phyloP scores from a whole-genome alignment of 2,329 filamentous ascomycete species.

The Claviceps pusilla region DNA sequence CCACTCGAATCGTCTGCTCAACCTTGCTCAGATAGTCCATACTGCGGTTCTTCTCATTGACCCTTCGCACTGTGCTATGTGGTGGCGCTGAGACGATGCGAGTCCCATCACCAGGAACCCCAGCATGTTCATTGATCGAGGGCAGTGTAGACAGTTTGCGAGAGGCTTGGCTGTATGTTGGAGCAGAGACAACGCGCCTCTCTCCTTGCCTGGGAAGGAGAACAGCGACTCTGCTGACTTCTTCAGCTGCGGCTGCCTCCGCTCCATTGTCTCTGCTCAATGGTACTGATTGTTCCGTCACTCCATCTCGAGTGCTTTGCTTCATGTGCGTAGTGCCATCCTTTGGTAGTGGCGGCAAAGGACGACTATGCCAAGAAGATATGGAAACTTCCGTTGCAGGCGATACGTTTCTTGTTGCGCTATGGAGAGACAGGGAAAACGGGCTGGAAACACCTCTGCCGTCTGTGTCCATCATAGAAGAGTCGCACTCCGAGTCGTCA shows the following conservation, averaged over 20 bases:
- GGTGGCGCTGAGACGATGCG: slow-evolving; percentile 34
- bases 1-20: slow-evolving; percentile 39
- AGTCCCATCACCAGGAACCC: slow-evolving; percentile 19
- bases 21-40: slow-evolving; percentile 31
- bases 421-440: slow-evolving; percentile 27
- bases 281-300: slow-evolving; percentile 12
- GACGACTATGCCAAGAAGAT: slow-evolving; percentile 31
- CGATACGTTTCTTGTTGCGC: slow-evolving; percentile 12
- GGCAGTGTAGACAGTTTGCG: slow-evolving; percentile 27
- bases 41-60: slow-evolving; percentile 19
- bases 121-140: slow-evolving; percentile 31
- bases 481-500: slow-evolving; percentile 20
- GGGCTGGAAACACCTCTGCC: slow-evolving; percentile 23
- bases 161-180: slow-evolving; percentile 27
- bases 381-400: slow-evolving; percentile 16
- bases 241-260: slow-evolving; percentile 11
- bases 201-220: slow-evolving; percentile 22
- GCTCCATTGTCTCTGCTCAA: slow-evolving; percentile 11
- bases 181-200: slow-evolving; percentile 36
- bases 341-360: slow-evolving; percentile 34
- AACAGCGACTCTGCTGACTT: slow-evolving; percentile 16
- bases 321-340: slow-evolving; percentile 11
- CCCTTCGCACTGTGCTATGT: slow-evolving; percentile 17
- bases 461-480: slow-evolving; percentile 19
- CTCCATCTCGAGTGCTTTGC: slow-evolving; percentile 9